Percentiles rank a stretch among this genome's conserved stretches.
Conservation (phyloP, 2,329 filamentous ascomycete species). For the Epichloe coenophiala region DNA sequence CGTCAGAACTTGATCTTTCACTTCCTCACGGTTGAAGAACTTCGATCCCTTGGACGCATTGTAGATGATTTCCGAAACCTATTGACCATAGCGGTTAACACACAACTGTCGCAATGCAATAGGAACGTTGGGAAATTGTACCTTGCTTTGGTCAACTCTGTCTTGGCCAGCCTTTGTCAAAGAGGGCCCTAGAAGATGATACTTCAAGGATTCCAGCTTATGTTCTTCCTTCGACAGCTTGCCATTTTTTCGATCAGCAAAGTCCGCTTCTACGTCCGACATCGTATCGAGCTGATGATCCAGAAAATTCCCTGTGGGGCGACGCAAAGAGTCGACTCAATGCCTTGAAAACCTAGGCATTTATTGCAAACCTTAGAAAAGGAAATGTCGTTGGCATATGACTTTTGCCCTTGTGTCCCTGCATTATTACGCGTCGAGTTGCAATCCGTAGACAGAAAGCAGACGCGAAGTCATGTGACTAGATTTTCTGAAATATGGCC, state of each 20-base stretch:
- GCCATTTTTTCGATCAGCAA: slow-evolving; percentile 1
- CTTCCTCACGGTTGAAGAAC: slow-evolving; percentile 86
- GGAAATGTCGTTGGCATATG: not conserved
- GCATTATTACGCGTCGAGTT: not conserved
- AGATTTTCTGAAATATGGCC: too few relatives aligned
- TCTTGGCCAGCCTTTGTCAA: slow-evolving; percentile 91
- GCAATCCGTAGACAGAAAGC: not conserved
- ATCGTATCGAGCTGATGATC: not conserved
- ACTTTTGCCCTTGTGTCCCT: not conserved
- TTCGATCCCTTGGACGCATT: slow-evolving; percentile 93
- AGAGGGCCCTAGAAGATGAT: slow-evolving; percentile 78
- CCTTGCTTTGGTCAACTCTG: slow-evolving; percentile 80
- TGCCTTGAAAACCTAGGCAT: not conserved
- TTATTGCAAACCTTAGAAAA: not conserved
- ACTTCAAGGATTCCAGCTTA: slow-evolving; percentile 54
- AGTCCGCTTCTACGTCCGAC: not conserved
- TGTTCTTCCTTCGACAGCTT: slow-evolving; percentile 19
- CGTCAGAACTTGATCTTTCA: slow-evolving; percentile 67
- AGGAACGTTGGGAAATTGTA: slow-evolving; percentile 17
- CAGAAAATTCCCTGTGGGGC: not conserved
- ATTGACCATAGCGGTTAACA: not conserved
- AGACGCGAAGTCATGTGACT: slow-evolving; percentile 6
- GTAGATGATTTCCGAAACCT: slow-evolving; percentile 94
- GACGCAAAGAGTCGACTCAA: not conserved
- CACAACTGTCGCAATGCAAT: not conserved